A percentile compares a stretch with the other conserved stretches of the same genome.
Conservation (phyloP, 2,329 filamentous ascomycete genomes). For the Gremmenia infestans region DNA sequence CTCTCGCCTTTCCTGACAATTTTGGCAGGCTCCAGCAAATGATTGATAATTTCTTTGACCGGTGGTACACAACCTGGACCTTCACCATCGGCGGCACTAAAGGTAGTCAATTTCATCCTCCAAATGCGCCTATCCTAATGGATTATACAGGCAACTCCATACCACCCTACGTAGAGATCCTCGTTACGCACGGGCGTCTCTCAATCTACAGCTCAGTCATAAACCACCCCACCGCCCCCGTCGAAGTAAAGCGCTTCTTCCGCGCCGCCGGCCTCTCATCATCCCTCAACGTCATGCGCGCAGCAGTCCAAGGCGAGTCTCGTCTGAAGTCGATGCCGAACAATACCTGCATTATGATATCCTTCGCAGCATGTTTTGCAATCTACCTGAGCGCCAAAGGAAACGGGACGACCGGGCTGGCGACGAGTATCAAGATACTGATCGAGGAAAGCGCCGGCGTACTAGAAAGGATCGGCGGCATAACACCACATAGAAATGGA, state of each 20-base stretch:
- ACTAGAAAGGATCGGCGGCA: constrained; percentile 62
- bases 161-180: constrained; percentile 70
- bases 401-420: constrained; percentile 44
- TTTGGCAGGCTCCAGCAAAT: constrained; percentile 46
- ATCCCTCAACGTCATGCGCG: constrained; percentile 68
- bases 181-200: constrained; percentile 66
- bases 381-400: constrained; percentile 58
- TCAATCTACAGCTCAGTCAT: constrained; percentile 73
- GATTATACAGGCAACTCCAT: constrained; percentile 44
- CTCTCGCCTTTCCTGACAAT: constrained; percentile 1
- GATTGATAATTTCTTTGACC: constrained; percentile 61
- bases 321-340: constrained; percentile 72
- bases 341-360: constrained; percentile 75
- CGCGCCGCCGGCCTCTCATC: constrained; percentile 66
- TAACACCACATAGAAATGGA: constrained; percentile 61
- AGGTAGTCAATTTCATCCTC: constrained; percentile 28
- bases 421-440: constrained; percentile 57
- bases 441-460: constrained; percentile 66
- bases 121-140: constrained; percentile 1
- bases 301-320: constrained; percentile 65
- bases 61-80: constrained; percentile 61
- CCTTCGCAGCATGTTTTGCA: constrained; percentile 66
- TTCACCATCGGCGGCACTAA: constrained; percentile 49
- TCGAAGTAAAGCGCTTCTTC: constrained; percentile 68
- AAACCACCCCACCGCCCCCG: constrained; percentile 66